Evolutionary conservation across 2,329 filamentous ascomycete species (phyloP), one percentile per base, ranked within the genome.

Genomic region (Talaromyces sp.): DNA sequence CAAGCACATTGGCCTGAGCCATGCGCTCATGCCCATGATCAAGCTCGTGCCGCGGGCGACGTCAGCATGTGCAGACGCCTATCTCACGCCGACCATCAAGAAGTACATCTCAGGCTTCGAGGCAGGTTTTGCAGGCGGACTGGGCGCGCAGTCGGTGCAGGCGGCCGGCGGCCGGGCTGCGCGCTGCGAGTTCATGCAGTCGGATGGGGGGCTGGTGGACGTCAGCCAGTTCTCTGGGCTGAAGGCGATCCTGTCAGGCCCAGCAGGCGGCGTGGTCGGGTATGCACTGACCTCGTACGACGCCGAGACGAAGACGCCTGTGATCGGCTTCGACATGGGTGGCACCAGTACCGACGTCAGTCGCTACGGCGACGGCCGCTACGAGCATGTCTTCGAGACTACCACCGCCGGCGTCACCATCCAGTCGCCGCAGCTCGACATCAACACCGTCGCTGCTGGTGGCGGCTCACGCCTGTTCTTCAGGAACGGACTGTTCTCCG

Each of bases 311-410:
- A 89, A 86, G 68, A 90, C 85, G 1, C 91, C 91, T 0, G 89
- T 96, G 7, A 96, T 96, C 68, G 92, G 92, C 0, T 96, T 96
- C 69, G 92, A 96, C 69, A 96, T 96, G 92, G 90, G 90, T 50
- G 91, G 91, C 17, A 96, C 92, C 0, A 91, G 88, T 63, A 96
- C 92, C 0, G 92, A 96, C 74, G 91, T 96, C 11, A 93, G 89
- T 54, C 82, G 92, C 55, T 96, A 93, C 68, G 90, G 88, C 6
- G 86, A 89, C 58, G 91, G 92, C 27, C 82, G 89, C 56, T 96
- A 96, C 68, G 91, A 96, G 68, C 92, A 96, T 70, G 90, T 95
- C 0, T 96, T 96, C 66, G 91, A 96, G 77, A 96, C 91, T 0
- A 96, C 90, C 0, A 96, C 90, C 0, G 91, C 91, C 0, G 92